A percentile compares a stretch with the other conserved stretches of the same genome.
These are phyloP conservation scores for Cryptosporidium sp. DNA, from an alignment of 169 alveolate species.

Conservation along the genomic window DNA sequence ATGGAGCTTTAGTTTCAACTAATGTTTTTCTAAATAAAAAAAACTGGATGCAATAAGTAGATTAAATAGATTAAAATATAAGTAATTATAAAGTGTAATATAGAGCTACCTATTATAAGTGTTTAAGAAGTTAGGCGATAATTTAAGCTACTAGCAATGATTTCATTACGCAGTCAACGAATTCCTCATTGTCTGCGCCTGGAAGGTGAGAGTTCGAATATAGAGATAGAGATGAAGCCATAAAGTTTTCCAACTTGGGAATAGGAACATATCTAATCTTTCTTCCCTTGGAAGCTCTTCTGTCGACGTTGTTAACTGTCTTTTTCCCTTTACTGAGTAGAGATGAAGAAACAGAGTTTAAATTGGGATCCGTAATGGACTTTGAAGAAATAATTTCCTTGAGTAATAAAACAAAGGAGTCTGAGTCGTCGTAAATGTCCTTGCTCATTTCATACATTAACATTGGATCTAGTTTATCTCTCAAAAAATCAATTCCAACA, in stretches of 20 bases:
- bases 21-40: not conserved
- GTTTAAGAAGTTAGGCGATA: not conserved
- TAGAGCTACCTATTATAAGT: not conserved
- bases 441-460: not conserved
- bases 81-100: not conserved
- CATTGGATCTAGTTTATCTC: not conserved
- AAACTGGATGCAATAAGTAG: not conserved
- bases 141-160: conserved; percentile 21
- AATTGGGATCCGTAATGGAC: not conserved
- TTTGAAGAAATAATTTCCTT: conserved; percentile 17
- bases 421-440: conserved; percentile 53
- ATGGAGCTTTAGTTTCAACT: not conserved
- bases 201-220: conserved; percentile 19
- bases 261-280: conserved; percentile 80
- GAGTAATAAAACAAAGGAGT: conserved; percentile 20
- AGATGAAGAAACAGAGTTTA: conserved; percentile 44
- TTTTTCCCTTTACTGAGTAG: conserved; percentile 53
- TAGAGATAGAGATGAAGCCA: conserved; percentile 51
- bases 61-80: not conserved
- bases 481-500: conserved; percentile 3
- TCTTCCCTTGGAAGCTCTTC: conserved; percentile 82
- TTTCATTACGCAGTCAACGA: conserved; percentile 57
- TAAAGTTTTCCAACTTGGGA: conserved; percentile 77
- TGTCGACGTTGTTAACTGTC: conserved; percentile 75
- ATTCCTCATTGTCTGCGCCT: conserved; percentile 62